phyloP scores from a whole-genome alignment of 1,284 basidiomycete species.

The Tetrapyrgos nigripes region DNA sequence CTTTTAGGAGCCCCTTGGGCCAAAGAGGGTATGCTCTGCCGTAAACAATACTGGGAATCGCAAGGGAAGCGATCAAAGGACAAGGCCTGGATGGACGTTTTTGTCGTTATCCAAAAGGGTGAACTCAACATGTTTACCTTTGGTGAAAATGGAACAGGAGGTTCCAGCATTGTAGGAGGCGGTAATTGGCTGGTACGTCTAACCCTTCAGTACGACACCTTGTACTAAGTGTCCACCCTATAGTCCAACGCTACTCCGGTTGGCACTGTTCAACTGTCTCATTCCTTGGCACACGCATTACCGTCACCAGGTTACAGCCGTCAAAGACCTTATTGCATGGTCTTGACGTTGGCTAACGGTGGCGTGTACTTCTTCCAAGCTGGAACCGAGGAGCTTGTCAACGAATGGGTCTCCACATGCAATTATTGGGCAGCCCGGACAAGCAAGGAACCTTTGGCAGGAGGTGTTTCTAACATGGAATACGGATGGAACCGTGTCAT shows the following conservation, averaged over 20 bases:
- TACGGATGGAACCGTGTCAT: slow-evolving; percentile 93
- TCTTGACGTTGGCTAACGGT: slow-evolving; percentile 88
- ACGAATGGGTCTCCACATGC: slow-evolving; percentile 98
- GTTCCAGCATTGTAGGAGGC: slow-evolving; percentile 80
- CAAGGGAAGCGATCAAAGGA: slow-evolving; percentile 83
- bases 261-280: slow-evolving; percentile 83
- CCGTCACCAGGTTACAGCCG: slow-evolving; percentile 93
- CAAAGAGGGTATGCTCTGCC: slow-evolving; percentile 94
- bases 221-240: slow-evolving; percentile 14
- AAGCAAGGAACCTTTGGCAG: slow-evolving; percentile 92
- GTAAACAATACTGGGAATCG: slow-evolving; percentile 94
- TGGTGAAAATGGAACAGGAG: slow-evolving; percentile 68
- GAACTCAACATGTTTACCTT: slow-evolving; percentile 96
- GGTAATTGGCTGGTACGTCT: slow-evolving; percentile 94
- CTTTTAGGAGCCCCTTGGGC: slow-evolving; percentile 97
- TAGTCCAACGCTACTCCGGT: slow-evolving; percentile 87
- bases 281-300: slow-evolving; percentile 87
- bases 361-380: slow-evolving; percentile 97
- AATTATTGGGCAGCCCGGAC: slow-evolving; percentile 98
- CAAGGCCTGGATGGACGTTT: slow-evolving; percentile 91
- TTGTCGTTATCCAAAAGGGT: slow-evolving; percentile 94
- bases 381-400: slow-evolving; percentile 95
- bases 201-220: slow-evolving; percentile 9
- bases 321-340: slow-evolving; percentile 92
- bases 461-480: slow-evolving; percentile 98